Percentiles rank a stretch among this genome's conserved stretches.
These are phyloP conservation scores for Suhomyces kilbournensis DNA, from an alignment of 805 yeast genomes.

Conservation along the genomic window DNA sequence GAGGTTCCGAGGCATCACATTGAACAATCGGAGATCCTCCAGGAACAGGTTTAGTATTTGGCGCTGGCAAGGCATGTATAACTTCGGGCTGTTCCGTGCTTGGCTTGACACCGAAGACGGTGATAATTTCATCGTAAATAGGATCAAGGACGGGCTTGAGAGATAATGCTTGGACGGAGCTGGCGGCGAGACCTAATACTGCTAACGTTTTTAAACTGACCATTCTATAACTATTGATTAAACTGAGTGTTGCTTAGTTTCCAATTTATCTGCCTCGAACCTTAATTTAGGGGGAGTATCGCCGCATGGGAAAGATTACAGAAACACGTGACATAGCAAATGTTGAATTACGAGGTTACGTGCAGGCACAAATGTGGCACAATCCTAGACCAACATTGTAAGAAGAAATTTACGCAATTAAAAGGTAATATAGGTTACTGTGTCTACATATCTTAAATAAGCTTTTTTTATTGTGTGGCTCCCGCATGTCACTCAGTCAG, in stretches of 20 bases:
- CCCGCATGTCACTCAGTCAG: not conserved
- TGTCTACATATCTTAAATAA: not conserved
- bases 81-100: conserved; percentile 2
- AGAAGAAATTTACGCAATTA: no score
- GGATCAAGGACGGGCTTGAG: conserved; percentile 18
- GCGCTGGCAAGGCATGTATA: conserved; percentile 24
- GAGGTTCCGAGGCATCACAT: conserved; percentile 67
- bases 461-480: not conserved
- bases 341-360: not conserved
- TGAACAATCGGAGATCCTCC: conserved; percentile 83
- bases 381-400: not conserved
- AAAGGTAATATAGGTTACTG: not conserved
- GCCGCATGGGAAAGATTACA: not conserved
- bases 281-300: conserved; percentile 1
- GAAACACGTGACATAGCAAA: not conserved
- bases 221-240: conserved; percentile 10
- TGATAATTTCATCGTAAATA: conserved; percentile 11
- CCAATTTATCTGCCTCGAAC: not conserved
- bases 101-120: conserved; percentile 9
- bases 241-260: not conserved
- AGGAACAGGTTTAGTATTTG: conserved; percentile 67
- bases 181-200: conserved; percentile 10
- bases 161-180: conserved; percentile 19
- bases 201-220: conserved; percentile 19
- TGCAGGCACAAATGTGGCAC: not conserved